phyloP scores from a whole-genome alignment of 495 filamentous ascomycete genomes.

The Parmelia sp. region DNA sequence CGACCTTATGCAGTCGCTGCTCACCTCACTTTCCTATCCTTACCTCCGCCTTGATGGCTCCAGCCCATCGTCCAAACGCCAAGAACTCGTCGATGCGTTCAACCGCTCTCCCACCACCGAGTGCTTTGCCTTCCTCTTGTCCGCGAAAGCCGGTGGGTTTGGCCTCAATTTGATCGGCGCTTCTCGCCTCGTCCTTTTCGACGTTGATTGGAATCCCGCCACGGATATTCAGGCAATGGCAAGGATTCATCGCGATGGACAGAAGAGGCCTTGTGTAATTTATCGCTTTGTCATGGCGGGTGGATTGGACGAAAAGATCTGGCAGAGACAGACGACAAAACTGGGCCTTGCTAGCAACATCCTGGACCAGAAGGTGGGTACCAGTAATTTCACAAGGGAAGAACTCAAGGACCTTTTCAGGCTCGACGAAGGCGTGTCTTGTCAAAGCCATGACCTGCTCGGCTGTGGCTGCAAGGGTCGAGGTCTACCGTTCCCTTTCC shows the following conservation, averaged over 20 bases:
- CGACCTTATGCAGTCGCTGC: constrained; percentile 59
- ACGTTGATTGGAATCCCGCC: constrained; percentile 79
- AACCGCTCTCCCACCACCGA: constrained; percentile 51
- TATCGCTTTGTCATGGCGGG: constrained; percentile 69
- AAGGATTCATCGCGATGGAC: constrained; percentile 72
- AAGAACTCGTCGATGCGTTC: constrained; percentile 71
- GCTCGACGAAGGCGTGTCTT: constrained; percentile 52
- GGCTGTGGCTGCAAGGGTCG: constrained; percentile 60
- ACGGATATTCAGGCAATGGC: constrained; percentile 85
- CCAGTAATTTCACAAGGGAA: constrained; percentile 56
- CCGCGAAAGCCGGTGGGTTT: constrained; percentile 69
- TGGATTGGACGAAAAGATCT: constrained; percentile 77
- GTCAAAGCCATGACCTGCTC: constrained; percentile 67
- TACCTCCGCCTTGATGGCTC: constrained; percentile 70
- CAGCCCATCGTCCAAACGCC: constrained; percentile 62
- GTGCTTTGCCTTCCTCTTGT: constrained; percentile 72
- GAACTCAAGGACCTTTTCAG: constrained; percentile 69
- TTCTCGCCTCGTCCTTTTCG: constrained; percentile 68
- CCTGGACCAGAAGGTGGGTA: constrained; percentile 54
- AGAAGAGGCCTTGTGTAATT: constrained; percentile 63
- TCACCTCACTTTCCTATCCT: constrained; percentile 55
- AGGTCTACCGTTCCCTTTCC: constrained; percentile 33
- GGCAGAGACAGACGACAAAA: constrained; percentile 75
- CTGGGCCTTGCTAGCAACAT: constrained; percentile 61
- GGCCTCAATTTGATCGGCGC: constrained; percentile 77